Conservation (phyloP, 2,329 filamentous ascomycete genomes). For the Aspergillus neotritici region DNA sequence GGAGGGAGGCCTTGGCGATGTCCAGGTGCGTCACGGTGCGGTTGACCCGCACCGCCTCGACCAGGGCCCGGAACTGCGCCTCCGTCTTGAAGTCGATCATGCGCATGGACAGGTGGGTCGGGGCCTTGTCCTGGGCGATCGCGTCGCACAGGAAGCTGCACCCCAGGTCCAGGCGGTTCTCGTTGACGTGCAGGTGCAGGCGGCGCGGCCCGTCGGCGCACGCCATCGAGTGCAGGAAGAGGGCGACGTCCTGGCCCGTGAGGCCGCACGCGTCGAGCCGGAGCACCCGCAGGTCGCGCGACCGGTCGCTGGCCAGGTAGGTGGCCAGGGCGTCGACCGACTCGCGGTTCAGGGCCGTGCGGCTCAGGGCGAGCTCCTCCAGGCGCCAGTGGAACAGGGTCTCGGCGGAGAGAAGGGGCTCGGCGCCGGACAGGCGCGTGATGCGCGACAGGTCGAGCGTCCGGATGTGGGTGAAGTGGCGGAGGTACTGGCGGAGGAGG, state of each 20-base stretch:
- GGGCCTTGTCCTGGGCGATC: constrained; percentile 50
- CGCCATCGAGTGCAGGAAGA: constrained; percentile 60
- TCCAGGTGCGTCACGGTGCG: constrained; percentile 60
- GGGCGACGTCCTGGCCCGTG: constrained; percentile 59
- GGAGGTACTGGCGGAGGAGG: constrained; percentile 61
- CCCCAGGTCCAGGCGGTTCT: constrained; percentile 47
- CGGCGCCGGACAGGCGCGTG: constrained; percentile 56
- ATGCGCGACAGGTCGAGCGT: constrained; percentile 62
- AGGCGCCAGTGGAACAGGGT: constrained; percentile 62
- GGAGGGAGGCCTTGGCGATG: constrained; percentile 64
- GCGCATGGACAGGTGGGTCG: constrained; percentile 59
- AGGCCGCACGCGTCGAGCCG: constrained; percentile 62
- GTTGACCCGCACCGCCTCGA: constrained; percentile 58
- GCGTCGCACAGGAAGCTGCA: constrained; percentile 40
- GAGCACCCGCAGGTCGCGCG: constrained; percentile 56
- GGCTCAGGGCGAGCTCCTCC: constrained; percentile 60
- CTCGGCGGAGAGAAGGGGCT: constrained; percentile 61
- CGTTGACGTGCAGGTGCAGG: constrained; percentile 62
- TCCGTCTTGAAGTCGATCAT: constrained; percentile 65
- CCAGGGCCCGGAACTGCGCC: constrained; percentile 57
- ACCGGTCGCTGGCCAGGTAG: constrained; percentile 58
- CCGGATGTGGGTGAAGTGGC: constrained; percentile 60
- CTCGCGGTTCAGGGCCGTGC: constrained; percentile 56
- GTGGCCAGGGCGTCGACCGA: constrained; percentile 61
- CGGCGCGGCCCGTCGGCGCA: constrained; percentile 48